phyloP scores from a whole-genome alignment of 2,329 filamentous ascomycete species.

The Rutstroemia sp. region DNA sequence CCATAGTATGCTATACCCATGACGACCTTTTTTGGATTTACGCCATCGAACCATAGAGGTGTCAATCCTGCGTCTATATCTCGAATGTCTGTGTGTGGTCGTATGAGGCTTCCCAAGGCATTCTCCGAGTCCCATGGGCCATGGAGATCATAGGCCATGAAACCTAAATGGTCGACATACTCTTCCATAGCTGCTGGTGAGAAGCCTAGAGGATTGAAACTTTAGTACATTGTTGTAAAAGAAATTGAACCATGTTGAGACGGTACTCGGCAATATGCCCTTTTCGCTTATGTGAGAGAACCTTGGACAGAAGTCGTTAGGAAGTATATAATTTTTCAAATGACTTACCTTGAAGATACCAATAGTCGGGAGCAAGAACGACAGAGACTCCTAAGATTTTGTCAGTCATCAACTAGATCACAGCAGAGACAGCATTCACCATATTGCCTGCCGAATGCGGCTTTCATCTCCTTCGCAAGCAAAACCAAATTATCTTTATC shows the following conservation, averaged over 20 bases:
- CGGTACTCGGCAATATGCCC: too few species aligned
- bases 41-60: slow-evolving; percentile 38
- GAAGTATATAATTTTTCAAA: too few species aligned
- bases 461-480: slow-evolving; percentile 15
- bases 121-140: slow-evolving; percentile 24
- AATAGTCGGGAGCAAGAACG: neutral
- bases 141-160: slow-evolving; percentile 14
- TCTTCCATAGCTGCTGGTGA: too few species aligned
- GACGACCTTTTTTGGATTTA: slow-evolving; percentile 35
- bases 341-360: too few species aligned
- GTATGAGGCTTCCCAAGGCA: slow-evolving; percentile 29
- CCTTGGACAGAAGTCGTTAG: too few species aligned
- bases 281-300: too few species aligned
- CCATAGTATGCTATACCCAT: slow-evolving; percentile 43
- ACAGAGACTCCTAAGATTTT: too few species aligned
- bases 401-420: neutral
- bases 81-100: slow-evolving; percentile 39
- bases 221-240: too few species aligned
- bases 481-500: slow-evolving; percentile 31
- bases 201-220: too few species aligned
- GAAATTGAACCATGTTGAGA: neutral
- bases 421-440: neutral
- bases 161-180: neutral
- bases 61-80: slow-evolving; percentile 37
- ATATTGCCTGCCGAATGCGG: slow-evolving; percentile 22